Conservation (phyloP, 1,139 yeast genomes). For the Casaregolazyma lundiana region DNA sequence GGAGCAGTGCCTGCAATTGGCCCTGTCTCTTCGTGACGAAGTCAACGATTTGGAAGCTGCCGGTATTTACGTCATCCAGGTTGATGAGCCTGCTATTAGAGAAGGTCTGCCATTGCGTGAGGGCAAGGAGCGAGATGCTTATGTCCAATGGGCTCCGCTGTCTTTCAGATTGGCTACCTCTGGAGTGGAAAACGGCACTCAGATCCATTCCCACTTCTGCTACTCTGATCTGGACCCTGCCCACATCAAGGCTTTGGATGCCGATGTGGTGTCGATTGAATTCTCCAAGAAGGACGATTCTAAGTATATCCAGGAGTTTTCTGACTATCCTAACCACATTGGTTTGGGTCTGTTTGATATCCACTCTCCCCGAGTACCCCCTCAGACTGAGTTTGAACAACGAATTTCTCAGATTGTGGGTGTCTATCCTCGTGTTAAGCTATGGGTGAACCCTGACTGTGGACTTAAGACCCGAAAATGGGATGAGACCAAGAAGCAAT, state of each 20-base stretch:
- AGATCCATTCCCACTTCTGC: conserved; percentile 99
- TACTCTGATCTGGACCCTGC: conserved; percentile 99
- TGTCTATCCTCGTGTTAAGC: conserved; percentile 94
- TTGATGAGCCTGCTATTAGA: conserved; percentile 99
- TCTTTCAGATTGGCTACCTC: conserved; percentile 99
- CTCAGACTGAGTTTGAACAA: conserved; percentile 89
- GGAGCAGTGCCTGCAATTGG: conserved; percentile 94
- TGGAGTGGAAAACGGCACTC: conserved; percentile 92
- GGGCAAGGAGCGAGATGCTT: conserved; percentile 93
- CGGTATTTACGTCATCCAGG: conserved; percentile 96
- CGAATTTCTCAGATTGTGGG: conserved; percentile 93
- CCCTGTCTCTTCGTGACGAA: conserved; percentile 97
- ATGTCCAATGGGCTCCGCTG: conserved; percentile 98
- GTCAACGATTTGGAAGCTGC: conserved; percentile 97
- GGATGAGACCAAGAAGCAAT: conserved; percentile 74
- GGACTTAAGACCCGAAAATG: conserved; percentile 98
- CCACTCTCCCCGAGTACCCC: conserved; percentile 99
- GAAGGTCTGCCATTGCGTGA: conserved; percentile 99
- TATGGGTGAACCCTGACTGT: conserved; percentile 99
- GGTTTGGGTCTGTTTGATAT: conserved; percentile 99
- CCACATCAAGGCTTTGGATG: conserved; percentile 98
- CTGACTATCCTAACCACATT: conserved; percentile 98
- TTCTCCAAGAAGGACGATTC: conserved; percentile 99
- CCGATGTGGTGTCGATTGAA: conserved; percentile 98
- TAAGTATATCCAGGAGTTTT: conserved; percentile 94